Base-by-base conservation (phyloP, 495 filamentous ascomycete genomes). In the Daldinia childiae region DNA sequence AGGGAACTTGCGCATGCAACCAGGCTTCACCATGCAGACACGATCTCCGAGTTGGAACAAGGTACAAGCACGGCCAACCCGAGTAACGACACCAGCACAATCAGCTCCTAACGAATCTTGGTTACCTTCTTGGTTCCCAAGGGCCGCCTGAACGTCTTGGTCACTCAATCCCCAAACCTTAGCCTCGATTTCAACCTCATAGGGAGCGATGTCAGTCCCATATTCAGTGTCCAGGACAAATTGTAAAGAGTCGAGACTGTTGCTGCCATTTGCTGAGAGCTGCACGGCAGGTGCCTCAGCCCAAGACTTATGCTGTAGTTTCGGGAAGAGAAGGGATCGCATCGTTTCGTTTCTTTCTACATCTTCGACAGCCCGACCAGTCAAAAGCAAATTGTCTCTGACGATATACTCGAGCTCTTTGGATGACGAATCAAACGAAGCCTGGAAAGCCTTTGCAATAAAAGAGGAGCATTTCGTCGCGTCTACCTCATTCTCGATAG, bases 361-460 rank as follows among this genome's bases (percentile, higher is more conserved):
- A 19, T 62, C 36, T 26, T 62, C 58, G 3, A 62, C 19, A 1
- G 58, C 58, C 17, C 58, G 58, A 39, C 58, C 58, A 8, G 43
- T 62, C 21, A 62, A 4, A 19, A 62, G 24, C 21, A 62, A 21
- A 14, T 43, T 43, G 21, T 62, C 58, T 50, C 58, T 43, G 27
- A 62, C 58, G 19, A 62, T 30, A 26, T 62, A 62, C 27, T 62
- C 58, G 11, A 62, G 43, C 21, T 62, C 58, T 30, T 62, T 62
- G 4, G 58, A 62, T 14, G 58, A 38, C 2, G 43, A 62, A 5
- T 51, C 14, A 24, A 62, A 62, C 0, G 58, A 38, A 36, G 58
- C 34, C 29, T 9, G n/a, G 29, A 62, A 51, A 19, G 58, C 58
- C 19, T 62, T 48, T 2, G 58, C 29, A 27, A 62, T 51, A 19